Evolutionary conservation across 106 monocot genomes (phyloP).

Genomic region (Cymbidium sinense): DNA sequence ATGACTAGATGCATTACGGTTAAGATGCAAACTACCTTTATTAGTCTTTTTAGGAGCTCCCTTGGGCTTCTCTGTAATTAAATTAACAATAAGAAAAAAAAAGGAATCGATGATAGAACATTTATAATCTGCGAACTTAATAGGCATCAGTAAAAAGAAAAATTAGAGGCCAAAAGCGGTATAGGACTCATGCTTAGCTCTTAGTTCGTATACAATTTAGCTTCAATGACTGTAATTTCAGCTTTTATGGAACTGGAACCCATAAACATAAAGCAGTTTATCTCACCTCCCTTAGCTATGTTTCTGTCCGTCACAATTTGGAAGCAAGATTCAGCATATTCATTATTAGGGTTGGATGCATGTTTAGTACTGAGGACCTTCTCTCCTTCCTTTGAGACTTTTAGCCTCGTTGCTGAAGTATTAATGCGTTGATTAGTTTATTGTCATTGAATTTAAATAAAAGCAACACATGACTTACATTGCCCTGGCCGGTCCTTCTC

Average conservation of each 20-base stretch:
- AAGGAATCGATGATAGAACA: neutral
- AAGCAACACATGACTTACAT: no score
- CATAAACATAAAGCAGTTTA: neutral
- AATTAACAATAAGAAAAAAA: neutral
- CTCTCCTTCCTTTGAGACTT: neutral
- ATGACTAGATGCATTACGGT: no score
- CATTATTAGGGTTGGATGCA: neutral
- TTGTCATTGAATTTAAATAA: neutral
- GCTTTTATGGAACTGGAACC: neutral
- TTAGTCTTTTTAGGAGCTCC: no score
- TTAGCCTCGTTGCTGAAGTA: neutral
- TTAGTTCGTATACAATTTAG: neutral
- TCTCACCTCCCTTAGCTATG: neutral
- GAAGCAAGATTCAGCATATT: neutral
- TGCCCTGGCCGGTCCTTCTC: neutral
- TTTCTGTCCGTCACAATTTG: neutral
- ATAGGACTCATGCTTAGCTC: neutral
- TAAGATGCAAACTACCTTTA: no score
- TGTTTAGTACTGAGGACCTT: neutral
- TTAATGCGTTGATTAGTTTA: neutral
- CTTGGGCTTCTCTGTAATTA: no score
- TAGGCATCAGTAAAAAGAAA: neutral
- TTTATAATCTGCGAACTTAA: neutral
- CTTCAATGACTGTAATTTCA: neutral
- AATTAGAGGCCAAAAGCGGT: neutral